phyloP scores from a whole-genome alignment of 1,284 basidiomycete genomes.

The Fomitopsis palustris region DNA sequence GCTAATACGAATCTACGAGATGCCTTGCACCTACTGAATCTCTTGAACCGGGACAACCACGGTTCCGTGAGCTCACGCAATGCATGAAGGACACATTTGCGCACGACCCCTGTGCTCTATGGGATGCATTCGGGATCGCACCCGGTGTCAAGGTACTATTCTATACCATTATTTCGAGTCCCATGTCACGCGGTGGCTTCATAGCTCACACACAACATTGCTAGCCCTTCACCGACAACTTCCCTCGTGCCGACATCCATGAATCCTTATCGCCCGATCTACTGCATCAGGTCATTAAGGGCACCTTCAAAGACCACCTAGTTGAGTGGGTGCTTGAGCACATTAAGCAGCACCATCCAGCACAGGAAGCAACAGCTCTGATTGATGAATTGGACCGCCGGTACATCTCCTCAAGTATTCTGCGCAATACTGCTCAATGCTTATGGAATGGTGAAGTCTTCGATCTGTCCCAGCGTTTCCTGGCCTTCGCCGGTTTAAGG shows the following conservation, averaged over 20 bases:
- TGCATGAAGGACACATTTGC: background rate
- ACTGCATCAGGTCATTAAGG: slow-evolving; percentile 1
- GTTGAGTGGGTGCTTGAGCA: slow-evolving; percentile 11
- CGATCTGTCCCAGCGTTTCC: slow-evolving; percentile 12
- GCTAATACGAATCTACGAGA: too few species aligned
- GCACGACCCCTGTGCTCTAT: slow-evolving; percentile 5
- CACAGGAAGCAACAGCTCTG: background rate
- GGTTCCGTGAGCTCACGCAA: background rate
- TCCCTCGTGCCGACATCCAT: background rate
- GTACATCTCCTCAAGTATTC: background rate
- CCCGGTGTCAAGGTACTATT: slow-evolving; percentile 12
- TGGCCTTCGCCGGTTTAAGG: slow-evolving; percentile 13
- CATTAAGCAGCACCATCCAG: background rate
- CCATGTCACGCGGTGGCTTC: too few species aligned
- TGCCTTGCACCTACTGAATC: background rate
- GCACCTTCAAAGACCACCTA: slow-evolving; percentile 15
- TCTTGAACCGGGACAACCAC: background rate
- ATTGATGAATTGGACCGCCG: slow-evolving; percentile 20
- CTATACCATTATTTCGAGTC: too few species aligned
- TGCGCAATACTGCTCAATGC: background rate
- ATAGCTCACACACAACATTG: too few species aligned
- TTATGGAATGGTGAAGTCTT: background rate
- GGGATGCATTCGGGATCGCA: slow-evolving; percentile 17
- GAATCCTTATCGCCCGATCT: background rate
- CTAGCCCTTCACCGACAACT: background rate